Base-by-base conservation (phyloP, 371 early-diverging fungal genomes). In the Rhizopus stolonifer region DNA sequence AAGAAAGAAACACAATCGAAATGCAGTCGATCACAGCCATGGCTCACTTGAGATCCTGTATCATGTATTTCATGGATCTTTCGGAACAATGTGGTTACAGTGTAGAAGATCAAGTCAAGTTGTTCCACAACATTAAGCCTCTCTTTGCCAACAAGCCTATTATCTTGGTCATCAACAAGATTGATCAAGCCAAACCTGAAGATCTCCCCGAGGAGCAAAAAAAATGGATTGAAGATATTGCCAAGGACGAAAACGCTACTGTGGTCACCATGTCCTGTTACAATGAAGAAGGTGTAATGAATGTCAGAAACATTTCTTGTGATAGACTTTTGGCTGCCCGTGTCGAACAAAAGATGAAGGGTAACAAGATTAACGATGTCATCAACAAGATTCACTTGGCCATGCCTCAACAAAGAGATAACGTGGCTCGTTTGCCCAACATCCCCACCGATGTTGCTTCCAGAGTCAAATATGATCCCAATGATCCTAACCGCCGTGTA, bases 11-110 rank as follows among this genome's bases (percentile, higher is more conserved):
- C 80, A 99, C 99, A 19, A 99, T 99, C 67, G 99, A 99, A 81
- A 99, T 99, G 99, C 99, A 99, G 76, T 95, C 96, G 47, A 97
- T 99, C 62, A 99, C 99, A 10, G 99, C 99, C 26, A 85, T 99
- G 60, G 99, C 99, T 17, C 99, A 99, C 72, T 79, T 99, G 70
- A 86, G 99, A 60, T 91, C 99, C 13, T 93, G 95, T 54, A 91
- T 99, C 65, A 74, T 99, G 73, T 99, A 91, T 87, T 99, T 99
- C 72, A 90, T 99, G 69, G 99, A 99, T 77, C 72, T 99, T 29
- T 96, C 98, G 13, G 99, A 98, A 70, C 95, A 93, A 70, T 99
- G 99, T 82, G 99, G 99, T 42, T 99, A 99, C 85, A 89, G 91
- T 63, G 82, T 99, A 56, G 85, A 79, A 47, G 95, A 95, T 55